Percentiles rank a stretch among this genome's conserved stretches.
Evolutionary conservation across 1,284 basidiomycete species (phyloP).

Genomic region (Cryptococcus sp.): DNA sequence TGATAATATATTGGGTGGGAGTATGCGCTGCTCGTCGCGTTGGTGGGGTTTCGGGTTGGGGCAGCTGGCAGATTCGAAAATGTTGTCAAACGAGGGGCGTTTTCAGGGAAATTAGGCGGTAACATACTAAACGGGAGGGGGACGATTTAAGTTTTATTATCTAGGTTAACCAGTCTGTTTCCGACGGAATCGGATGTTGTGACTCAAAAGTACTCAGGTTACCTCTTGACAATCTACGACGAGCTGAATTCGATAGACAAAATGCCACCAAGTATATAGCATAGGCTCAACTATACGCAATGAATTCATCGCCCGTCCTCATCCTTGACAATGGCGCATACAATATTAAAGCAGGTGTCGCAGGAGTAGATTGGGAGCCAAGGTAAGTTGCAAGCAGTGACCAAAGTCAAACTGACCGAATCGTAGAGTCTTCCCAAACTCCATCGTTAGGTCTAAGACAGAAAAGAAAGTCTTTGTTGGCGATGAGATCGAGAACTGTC

Average conservation of each 20-base stretch:
- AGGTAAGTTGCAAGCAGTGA: conserved; percentile 19
- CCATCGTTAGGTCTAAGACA: conserved; percentile 70
- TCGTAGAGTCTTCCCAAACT: conserved; percentile 66
- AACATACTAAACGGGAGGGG: too few relatives aligned
- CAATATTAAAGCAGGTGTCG: conserved; percentile 69
- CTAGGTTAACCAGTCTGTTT: too few relatives aligned
- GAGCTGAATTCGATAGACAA: too few relatives aligned
- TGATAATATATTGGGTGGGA: conserved; percentile 2
- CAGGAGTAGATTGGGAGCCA: conserved; percentile 41
- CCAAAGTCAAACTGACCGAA: not conserved
- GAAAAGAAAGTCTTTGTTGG: conserved; percentile 75
- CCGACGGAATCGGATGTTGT: too few relatives aligned
- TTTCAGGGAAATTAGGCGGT: too few relatives aligned
- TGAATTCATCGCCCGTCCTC: conserved; percentile 53
- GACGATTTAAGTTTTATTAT: too few relatives aligned
- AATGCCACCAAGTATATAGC: too few relatives aligned
- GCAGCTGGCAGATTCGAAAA: too few relatives aligned
- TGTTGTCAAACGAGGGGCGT: too few relatives aligned
- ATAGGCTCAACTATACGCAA: not conserved
- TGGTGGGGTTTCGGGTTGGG: too few relatives aligned
- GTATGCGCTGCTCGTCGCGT: not conserved
- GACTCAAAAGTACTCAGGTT: too few relatives aligned
- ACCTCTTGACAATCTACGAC: too few relatives aligned
- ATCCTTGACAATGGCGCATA: conserved; percentile 81
- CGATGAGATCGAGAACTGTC: conserved; percentile 69